phyloP scores from a whole-genome alignment of 352 stramenopile genomes.

The Globisporangium cylindrosporum region DNA sequence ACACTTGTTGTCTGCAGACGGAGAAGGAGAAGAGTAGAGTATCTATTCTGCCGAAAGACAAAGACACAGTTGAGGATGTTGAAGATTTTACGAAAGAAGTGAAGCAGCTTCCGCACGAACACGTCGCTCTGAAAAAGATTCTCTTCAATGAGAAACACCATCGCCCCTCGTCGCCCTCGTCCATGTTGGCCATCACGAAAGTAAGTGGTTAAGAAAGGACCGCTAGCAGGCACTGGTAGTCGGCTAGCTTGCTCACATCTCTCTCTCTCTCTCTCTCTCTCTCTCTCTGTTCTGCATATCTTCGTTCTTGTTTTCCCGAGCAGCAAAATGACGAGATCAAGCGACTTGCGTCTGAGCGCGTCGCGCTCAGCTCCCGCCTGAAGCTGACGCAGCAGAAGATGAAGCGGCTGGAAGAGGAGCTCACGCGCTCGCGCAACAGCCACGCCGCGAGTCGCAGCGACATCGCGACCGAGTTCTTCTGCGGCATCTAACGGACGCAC shows the following conservation, averaged over 20 bases:
- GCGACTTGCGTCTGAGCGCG: slow-evolving; percentile 42
- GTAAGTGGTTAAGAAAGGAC: slow-evolving; percentile 9
- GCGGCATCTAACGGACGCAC: slow-evolving; percentile 38
- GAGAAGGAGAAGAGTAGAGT: slow-evolving; percentile 13
- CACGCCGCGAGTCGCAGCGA: slow-evolving; percentile 39
- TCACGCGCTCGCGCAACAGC: slow-evolving; percentile 42
- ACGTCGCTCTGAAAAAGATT: slow-evolving; percentile 19
- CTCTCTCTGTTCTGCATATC: too few relatives aligned
- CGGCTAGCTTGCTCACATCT: slow-evolving; percentile 11
- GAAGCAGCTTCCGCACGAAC: slow-evolving; percentile 35
- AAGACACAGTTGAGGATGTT: slow-evolving; percentile 18
- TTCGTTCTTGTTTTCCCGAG: too few relatives aligned
- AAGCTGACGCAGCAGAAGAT: slow-evolving; percentile 54
- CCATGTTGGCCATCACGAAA: slow-evolving; percentile 21
- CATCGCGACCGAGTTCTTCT: slow-evolving; percentile 67
- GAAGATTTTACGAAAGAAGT: slow-evolving; percentile 38
- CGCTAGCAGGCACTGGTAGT: neutral
- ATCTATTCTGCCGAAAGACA: slow-evolving; percentile 14
- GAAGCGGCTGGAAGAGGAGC: slow-evolving; percentile 51
- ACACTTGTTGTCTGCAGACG: slow-evolving; percentile 20
- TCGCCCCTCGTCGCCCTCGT: slow-evolving; percentile 11
- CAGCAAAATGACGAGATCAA: slow-evolving; percentile 54
- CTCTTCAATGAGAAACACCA: slow-evolving; percentile 16
- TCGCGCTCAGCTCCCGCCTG: slow-evolving; percentile 43
- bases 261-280: too few relatives aligned